These are phyloP conservation scores for Leptographium flavum DNA, from an alignment of 2,329 filamentous ascomycete genomes.

Conservation along the genomic window DNA sequence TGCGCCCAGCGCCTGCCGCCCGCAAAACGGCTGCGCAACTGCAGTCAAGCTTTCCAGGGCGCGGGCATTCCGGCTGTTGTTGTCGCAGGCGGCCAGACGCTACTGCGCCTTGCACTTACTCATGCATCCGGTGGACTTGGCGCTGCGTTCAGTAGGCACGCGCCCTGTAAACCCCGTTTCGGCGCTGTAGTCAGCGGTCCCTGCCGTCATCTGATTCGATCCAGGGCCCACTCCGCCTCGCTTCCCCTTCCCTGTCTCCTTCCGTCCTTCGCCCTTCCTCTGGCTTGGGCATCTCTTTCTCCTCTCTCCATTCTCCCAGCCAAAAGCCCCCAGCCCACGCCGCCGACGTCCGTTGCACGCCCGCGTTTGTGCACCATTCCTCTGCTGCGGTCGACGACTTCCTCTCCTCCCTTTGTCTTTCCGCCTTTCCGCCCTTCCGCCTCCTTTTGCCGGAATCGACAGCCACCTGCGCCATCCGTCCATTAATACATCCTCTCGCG, in stretches of 20 bases:
- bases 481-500: too few species aligned
- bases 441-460: not conserved
- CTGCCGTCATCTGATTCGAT: slow-evolving; percentile 6
- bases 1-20: too few species aligned
- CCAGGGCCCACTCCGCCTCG: not conserved
- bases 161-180: too few species aligned
- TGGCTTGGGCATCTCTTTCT: not conserved
- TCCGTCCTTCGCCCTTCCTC: too few species aligned
- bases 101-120: not conserved
- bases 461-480: too few species aligned
- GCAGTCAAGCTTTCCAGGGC: too few species aligned
- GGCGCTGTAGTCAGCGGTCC: slow-evolving; percentile 4
- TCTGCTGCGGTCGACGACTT: not conserved
- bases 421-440: not conserved
- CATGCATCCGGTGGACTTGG: too few species aligned
- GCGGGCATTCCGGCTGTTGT: too few species aligned
- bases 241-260: not conserved
- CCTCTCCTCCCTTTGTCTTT: not conserved
- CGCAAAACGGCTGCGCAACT: too few species aligned
- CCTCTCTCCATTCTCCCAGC: not conserved
- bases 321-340: not conserved
- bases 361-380: not conserved
- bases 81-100: too few species aligned
- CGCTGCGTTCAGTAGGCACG: too few species aligned
- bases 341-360: too few species aligned